Evolutionary conservation across 2,329 filamentous ascomycete genomes (phyloP), one percentile per base, ranked within the genome.

Genomic region (Claviceps cyperi): DNA sequence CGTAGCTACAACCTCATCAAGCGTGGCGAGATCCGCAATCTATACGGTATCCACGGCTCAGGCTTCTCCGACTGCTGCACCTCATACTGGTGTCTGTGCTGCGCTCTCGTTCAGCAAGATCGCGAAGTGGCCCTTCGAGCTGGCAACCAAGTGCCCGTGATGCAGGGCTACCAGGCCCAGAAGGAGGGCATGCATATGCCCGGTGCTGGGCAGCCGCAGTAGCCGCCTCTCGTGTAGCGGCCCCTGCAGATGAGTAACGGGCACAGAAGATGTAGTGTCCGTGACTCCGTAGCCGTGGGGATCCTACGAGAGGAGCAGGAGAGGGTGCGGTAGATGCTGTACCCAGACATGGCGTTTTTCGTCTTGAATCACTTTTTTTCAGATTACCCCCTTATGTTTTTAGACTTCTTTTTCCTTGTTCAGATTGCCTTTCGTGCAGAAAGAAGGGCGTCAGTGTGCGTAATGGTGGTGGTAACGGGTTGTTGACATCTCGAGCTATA

Each of bases 81-180:
- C n/a, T 64, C 70, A 14, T 78, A 66, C 61, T 80, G 71, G 65
- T 81, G 77, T 60, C 60, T 66, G 37, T 79, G 75, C 68, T 81
- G 77, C 57, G 67, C 69, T 5, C 61, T 79, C 51, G 68, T 79
- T 54, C 78, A 81, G 65, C 70, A 79, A 50, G 75, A 80, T 51
- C 76, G 77, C 55, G 77, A 81, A 58, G 69, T 73, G 54, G 58
- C 59, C 55, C 49, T 54, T 35, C 56, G 57, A 50, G 60, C 56
- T 43, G 59, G 53, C 3, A 53, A 58, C 9, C 55, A 54, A 17
- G 57, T 56, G 2, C 59, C 60, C 46, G 53, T 62, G 47, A 62
- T 57, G n/a, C 59, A 66, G 53, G 61, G 59, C 35, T 70, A 70
- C 51, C 65, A 69, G 55, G 50, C 60, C 44, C 59, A 66, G 51